Conservation (phyloP, 192 early-diverging fungal genomes). For the Pilaira anomala region DNA sequence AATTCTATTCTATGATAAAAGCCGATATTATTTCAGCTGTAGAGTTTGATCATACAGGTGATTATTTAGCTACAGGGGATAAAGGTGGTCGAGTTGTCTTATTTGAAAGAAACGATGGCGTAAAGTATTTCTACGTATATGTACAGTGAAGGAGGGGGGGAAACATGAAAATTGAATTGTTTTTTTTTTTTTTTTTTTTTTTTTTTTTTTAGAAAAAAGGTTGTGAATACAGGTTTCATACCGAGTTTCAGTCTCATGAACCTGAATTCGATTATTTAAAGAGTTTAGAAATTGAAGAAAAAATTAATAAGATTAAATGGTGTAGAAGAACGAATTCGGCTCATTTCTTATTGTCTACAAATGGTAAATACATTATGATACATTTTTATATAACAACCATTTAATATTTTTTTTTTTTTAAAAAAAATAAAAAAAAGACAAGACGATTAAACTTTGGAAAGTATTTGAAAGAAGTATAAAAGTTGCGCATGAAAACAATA, state of each 20-base stretch:
- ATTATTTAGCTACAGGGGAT: slow-evolving; percentile 96
- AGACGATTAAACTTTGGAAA: slow-evolving; percentile 95
- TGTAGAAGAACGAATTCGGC: no score
- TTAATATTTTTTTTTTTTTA: not conserved
- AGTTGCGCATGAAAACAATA: slow-evolving; percentile 85
- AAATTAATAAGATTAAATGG: slow-evolving; percentile 97
- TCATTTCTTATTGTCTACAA: slow-evolving; percentile 90
- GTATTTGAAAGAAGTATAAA: slow-evolving; percentile 87
- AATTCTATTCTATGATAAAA: slow-evolving; percentile 29
- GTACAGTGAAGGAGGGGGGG: no score
- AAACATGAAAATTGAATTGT: no score
- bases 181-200: not conserved
- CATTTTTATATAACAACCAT: not conserved
- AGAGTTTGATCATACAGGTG: slow-evolving; percentile 96
- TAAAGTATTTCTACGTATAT: no score
- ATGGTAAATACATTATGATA: no score
- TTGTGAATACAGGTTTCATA: slow-evolving; percentile 96
- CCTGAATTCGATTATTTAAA: slow-evolving; percentile 95
- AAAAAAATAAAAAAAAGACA: no score
- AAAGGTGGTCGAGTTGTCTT: slow-evolving; percentile 97
- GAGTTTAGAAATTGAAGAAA: slow-evolving; percentile 93
- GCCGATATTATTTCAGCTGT: slow-evolving; percentile 99
- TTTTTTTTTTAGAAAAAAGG: no score
- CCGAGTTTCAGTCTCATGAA: slow-evolving; percentile 96
- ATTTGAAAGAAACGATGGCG: slow-evolving; percentile 95